These are phyloP conservation scores for Phytophthora citrophthora DNA, from an alignment of 352 stramenopile genomes.

Conservation along the genomic window DNA sequence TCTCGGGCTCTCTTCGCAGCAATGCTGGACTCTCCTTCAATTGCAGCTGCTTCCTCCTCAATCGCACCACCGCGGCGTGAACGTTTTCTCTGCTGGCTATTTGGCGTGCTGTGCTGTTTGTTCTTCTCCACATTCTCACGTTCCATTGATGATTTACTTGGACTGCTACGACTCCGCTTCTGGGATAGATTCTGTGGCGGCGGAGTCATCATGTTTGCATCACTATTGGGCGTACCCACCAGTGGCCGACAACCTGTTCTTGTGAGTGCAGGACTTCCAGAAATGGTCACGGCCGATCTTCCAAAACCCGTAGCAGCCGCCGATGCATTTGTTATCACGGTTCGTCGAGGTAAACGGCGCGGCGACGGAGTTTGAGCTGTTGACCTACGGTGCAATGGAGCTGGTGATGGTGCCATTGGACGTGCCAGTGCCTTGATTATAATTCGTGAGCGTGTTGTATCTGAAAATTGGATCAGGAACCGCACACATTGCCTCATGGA, in stretches of 20 bases:
- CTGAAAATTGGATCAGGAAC: constrained; percentile 54
- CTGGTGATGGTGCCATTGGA: constrained; percentile 5
- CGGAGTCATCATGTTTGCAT: constrained; percentile 15
- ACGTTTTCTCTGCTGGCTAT: constrained; percentile 47
- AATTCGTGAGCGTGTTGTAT: constrained; percentile 50
- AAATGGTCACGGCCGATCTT: constrained; percentile 18
- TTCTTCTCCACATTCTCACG: constrained; percentile 30
- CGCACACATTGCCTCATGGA: constrained; percentile 68
- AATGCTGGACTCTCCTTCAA: constrained; percentile 9
- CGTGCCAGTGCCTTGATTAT: constrained; percentile 41
- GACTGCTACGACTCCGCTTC: constrained; percentile 37
- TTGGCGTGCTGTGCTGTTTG: constrained; percentile 26
- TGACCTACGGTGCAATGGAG: constrained; percentile 12
- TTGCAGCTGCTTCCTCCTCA: constrained; percentile 25
- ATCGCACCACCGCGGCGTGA: constrained; percentile 30
- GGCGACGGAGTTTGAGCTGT: constrained; percentile 1
- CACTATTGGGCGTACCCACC: constrained; percentile 13
- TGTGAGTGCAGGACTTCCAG: constrained; percentile 20
- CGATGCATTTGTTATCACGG: constrained; percentile 16
- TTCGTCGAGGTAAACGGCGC: constrained; percentile 28
- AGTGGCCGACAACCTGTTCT: constrained; percentile 24
- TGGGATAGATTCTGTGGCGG: constrained; percentile 30
- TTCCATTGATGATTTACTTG: constrained; percentile 12
- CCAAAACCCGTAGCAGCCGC: constrained; percentile 17
- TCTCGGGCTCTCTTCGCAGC: constrained; percentile 27